Evolutionary conservation across 805 yeast species (phyloP), one percentile per base, ranked within the genome.

Genomic region (Pichia exigua): DNA sequence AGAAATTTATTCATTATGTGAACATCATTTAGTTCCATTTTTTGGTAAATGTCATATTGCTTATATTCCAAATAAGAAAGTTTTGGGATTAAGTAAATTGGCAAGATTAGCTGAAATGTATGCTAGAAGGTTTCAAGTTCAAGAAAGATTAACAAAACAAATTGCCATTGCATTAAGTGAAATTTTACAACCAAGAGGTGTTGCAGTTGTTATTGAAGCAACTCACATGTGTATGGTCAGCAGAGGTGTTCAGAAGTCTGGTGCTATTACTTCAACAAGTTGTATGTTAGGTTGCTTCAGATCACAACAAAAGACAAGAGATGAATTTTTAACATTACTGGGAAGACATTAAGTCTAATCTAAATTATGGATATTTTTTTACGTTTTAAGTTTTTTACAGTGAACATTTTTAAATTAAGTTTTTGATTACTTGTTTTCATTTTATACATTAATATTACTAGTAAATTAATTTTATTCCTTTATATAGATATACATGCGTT

Each of bases 141-240:
- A 94, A 70, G 99, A 94, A 67, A 77, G 99, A 58, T 76, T 94
- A 56, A 94, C 99, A 13, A 94, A 94, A 68, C 99, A 94, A 68
- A 91, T 94, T 50, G 98, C 99, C 32, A 87, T 90, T 86, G 97
- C 98, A 1, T 71, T 94, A 51, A 82, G 85, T 66, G 97, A 90
- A 64, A 87, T 91, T 53, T 75, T 94, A 62, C 84, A 86, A 63
- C 99, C 99, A 18, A 79, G 91, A 62, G 99, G 99, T 55, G 99
- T 94, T 10, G 99, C 98, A 1, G 99, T 94, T 42, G 98, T 94
- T 27, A 90, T 94, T 62, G 99, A 94, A 70, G 97, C 97, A 20
- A 81, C 92, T 2, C 99, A 94, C 66, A 94, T 94, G 99, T 94
- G 99, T 69, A 94, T 94, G 99, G 98, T 92, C 27, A 88, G 95